Evolutionary conservation across 495 filamentous ascomycete genomes (phyloP).

Genomic region (Cladorrhinum samala): DNA sequence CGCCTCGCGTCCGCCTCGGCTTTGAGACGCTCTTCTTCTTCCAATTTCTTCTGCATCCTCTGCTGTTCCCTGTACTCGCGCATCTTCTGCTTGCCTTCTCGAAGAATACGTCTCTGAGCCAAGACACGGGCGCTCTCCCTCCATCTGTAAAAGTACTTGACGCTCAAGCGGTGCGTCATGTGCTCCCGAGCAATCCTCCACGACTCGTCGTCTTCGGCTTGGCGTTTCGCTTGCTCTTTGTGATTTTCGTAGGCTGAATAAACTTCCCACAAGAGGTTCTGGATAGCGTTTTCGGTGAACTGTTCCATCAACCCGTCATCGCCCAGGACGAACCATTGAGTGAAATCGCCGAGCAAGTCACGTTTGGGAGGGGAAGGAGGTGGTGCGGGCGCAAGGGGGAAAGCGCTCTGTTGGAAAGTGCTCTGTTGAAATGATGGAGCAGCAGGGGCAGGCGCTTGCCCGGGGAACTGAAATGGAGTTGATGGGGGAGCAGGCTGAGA

Average conservation of each 20-base stretch:
- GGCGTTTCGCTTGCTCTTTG: constrained; percentile 29
- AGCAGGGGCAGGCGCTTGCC: neutral
- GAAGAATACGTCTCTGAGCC: constrained; percentile 29
- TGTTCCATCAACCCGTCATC: constrained; percentile 39
- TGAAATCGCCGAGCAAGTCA: constrained; percentile 35
- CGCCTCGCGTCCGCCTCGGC: constrained; percentile 21
- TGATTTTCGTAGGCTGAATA: constrained; percentile 30
- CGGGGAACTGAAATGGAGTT: neutral
- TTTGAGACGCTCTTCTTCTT: constrained; percentile 30
- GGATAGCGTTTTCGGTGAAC: constrained; percentile 31
- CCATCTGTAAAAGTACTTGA: constrained; percentile 47
- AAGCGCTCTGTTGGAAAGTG: neutral
- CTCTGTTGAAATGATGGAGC: neutral
- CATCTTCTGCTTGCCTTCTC: constrained; percentile 27
- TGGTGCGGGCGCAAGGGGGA: neutral
- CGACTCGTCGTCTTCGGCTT: constrained; percentile 37
- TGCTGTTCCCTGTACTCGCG: constrained; percentile 22
- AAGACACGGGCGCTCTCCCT: constrained; percentile 30
- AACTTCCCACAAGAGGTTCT: constrained; percentile 26
- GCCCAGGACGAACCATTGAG: constrained; percentile 41
- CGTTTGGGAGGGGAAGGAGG: constrained; percentile 7
- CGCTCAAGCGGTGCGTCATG: constrained; percentile 33
- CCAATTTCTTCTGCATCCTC: constrained; percentile 18
- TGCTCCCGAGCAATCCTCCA: constrained; percentile 34
- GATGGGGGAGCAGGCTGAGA: neutral